Conservation (phyloP, 306 rosid species). For the Phaseolus lunatus region DNA sequence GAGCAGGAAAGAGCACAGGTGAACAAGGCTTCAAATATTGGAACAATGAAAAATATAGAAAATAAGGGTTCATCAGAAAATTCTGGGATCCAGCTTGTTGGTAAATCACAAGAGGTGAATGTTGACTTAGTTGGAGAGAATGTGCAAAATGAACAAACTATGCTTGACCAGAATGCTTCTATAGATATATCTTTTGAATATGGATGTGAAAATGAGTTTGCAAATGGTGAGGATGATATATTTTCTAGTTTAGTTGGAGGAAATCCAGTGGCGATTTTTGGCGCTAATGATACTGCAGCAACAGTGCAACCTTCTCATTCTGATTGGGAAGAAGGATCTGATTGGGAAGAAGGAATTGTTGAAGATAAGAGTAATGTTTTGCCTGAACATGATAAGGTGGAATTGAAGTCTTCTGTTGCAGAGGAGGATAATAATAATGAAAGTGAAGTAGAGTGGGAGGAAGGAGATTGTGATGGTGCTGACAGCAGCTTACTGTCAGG, state of each 20-base stretch:
- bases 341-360: conserved; percentile 73
- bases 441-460: conserved; percentile 89
- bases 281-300: conserved; percentile 50
- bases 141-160: conserved; percentile 47
- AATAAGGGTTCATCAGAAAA: conserved; percentile 44
- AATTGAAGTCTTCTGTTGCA: conserved; percentile 37
- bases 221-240: conserved; percentile 70
- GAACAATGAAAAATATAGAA: conserved; percentile 38
- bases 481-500: conserved; percentile 49
- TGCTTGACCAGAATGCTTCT: conserved; percentile 53
- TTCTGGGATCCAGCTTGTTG: conserved; percentile 51
- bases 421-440: conserved; percentile 55
- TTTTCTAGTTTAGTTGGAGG: conserved; percentile 78
- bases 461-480: conserved; percentile 61
- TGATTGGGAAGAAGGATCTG: conserved; percentile 80
- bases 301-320: conserved; percentile 51
- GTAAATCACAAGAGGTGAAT: conserved; percentile 43
- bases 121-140: conserved; percentile 50
- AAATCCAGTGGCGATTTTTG: conserved; percentile 50
- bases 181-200: conserved; percentile 75
- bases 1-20: conserved; percentile 64
- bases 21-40: conserved; percentile 44
- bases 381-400: conserved; percentile 44
- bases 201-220: conserved; percentile 51
- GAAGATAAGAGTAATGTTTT: conserved; percentile 49